A percentile compares a stretch with the other conserved stretches of the same genome.
Conservation (phyloP, 1,284 basidiomycete genomes). For the Pisolithus thermaeus region DNA sequence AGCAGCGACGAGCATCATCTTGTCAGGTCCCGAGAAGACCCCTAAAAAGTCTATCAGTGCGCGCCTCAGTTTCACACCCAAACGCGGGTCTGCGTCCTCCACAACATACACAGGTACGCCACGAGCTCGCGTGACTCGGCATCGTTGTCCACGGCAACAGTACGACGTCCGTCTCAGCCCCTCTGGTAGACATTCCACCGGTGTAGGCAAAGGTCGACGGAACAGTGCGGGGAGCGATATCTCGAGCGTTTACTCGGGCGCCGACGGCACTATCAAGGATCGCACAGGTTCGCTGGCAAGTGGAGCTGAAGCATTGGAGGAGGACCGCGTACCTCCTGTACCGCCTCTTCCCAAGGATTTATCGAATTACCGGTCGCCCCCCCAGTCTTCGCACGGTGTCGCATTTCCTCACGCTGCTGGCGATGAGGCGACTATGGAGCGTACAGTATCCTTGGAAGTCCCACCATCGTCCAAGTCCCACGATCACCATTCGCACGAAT, state of each 20-base stretch:
- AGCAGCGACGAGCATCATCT: constrained; percentile 46
- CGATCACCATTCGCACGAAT: constrained; percentile 12
- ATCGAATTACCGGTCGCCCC: constrained; percentile 70
- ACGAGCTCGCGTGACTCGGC: constrained; percentile 81
- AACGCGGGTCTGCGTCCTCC: constrained; percentile 85
- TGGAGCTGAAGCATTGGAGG: constrained; percentile 53
- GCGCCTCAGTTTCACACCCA: constrained; percentile 69
- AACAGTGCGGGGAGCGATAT: constrained; percentile 86
- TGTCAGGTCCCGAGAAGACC: constrained; percentile 51
- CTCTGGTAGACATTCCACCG: constrained; percentile 59
- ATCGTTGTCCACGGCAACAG: constrained; percentile 69
- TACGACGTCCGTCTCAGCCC: constrained; percentile 66
- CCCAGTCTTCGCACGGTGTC: constrained; percentile 46
- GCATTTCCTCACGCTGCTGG: constrained; percentile 41
- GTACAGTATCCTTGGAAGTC: constrained; percentile 49
- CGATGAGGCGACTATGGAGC: constrained; percentile 38
- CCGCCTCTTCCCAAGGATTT: constrained; percentile 93
- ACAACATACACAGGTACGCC: constrained; percentile 74
- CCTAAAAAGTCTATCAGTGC: constrained; percentile 56
- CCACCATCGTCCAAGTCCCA: constrained; percentile 33
- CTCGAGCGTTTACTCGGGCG: constrained; percentile 66
- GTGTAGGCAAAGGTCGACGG: constrained; percentile 49
- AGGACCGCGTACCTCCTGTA: constrained; percentile 81
- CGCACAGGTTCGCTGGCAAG: constrained; percentile 54
- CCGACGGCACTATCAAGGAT: constrained; percentile 55